Conservation (phyloP, 2,329 filamentous ascomycete species). For the Aspergillus sp. region DNA sequence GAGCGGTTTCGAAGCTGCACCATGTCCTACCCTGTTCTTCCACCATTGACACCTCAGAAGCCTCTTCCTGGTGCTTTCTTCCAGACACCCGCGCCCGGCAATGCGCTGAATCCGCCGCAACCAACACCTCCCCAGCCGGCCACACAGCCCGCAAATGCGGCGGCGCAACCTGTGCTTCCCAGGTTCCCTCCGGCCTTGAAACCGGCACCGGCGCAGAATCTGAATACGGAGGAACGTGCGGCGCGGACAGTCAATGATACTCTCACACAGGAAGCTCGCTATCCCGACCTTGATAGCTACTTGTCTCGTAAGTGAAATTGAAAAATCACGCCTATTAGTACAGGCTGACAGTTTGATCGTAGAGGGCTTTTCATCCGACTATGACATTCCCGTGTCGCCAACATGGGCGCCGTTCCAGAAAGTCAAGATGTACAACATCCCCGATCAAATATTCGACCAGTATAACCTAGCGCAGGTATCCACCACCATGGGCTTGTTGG, state of each 20-base stretch:
- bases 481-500: conserved; percentile 93
- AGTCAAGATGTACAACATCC: conserved; percentile 82
- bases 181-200: conserved; percentile 41
- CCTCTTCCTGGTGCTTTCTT: conserved; percentile 45
- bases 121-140: conserved; percentile 32
- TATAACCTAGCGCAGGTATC: conserved; percentile 84
- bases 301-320: conserved; percentile 70
- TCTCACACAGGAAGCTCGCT: conserved; percentile 73
- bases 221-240: conserved; percentile 74
- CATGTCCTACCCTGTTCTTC: conserved; percentile 45
- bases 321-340: conserved; percentile 26
- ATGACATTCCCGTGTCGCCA: conserved; percentile 68
- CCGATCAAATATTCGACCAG: conserved; percentile 87
- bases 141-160: conserved; percentile 28
- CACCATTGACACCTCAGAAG: conserved; percentile 38
- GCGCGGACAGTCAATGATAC: conserved; percentile 80
- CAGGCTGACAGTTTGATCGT: conserved; percentile 17
- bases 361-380: conserved; percentile 91
- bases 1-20: conserved; percentile 20
- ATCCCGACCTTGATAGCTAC: conserved; percentile 86
- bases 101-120: conserved; percentile 34
- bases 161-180: conserved; percentile 33
- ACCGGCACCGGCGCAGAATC: conserved; percentile 47
- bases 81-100: conserved; percentile 40
- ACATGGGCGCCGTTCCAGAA: conserved; percentile 90